phyloP scores from a whole-genome alignment of 441 rosid genomes.

The Isatis lusitanica region DNA sequence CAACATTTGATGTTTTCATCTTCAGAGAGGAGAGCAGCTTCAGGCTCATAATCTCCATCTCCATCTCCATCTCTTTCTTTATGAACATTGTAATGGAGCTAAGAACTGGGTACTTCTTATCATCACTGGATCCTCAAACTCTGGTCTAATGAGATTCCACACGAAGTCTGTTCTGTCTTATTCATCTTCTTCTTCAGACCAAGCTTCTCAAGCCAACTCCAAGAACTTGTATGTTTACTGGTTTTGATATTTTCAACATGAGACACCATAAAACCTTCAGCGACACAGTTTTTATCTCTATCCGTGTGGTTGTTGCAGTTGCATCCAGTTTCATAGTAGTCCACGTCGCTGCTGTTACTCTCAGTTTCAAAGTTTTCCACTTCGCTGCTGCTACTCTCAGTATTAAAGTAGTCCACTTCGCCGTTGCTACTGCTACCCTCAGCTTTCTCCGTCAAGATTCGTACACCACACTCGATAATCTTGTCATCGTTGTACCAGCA shows the following conservation, averaged over 20 bases:
- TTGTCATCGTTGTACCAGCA: background rate
- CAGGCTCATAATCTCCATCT: no score
- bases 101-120: no score
- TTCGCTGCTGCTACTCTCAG: background rate
- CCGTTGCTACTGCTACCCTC: background rate
- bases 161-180: background rate
- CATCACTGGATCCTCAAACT: no score
- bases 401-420: background rate
- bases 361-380: background rate
- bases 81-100: no score
- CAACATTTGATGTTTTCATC: no score
- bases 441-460: background rate
- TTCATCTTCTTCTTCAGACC: background rate
- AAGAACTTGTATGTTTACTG: background rate
- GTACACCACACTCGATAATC: constrained; percentile 18
- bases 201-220: constrained; percentile 2
- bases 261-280: no score
- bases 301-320: no score
- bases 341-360: background rate
- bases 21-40: no score
- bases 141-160: no score
- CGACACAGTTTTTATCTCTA: no score
- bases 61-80: no score
- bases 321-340: background rate
- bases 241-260: background rate